Evolutionary conservation across 2,329 filamentous ascomycete species (phyloP).

Genomic region (Phyllosticta paracitricarpa): DNA sequence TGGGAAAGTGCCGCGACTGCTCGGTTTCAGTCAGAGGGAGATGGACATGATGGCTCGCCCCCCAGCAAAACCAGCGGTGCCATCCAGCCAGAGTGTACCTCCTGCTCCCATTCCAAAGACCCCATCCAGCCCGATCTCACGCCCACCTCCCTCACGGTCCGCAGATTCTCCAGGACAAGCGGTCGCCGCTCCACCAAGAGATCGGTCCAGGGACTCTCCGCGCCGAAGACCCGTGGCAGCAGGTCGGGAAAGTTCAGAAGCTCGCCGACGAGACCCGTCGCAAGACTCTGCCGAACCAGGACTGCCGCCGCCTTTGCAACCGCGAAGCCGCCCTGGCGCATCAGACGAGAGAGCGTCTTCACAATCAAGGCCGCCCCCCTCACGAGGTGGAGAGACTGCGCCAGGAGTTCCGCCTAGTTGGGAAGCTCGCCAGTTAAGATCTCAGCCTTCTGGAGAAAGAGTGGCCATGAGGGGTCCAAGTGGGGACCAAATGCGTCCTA

Average conservation of each 20-base stretch:
- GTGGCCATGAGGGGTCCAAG: constrained; percentile 25
- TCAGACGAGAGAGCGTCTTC: constrained; percentile 17
- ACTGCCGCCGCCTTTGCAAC: constrained; percentile 3
- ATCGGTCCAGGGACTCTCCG: not conserved
- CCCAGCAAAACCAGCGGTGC: constrained; percentile 7
- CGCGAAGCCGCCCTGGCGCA: constrained; percentile 18
- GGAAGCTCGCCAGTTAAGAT: constrained; percentile 8
- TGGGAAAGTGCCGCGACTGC: constrained; percentile 66
- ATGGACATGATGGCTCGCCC: constrained; percentile 61
- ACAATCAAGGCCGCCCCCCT: constrained; percentile 1
- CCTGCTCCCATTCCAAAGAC: constrained; percentile 12
- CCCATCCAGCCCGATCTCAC: not conserved
- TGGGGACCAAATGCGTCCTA: constrained; percentile 21
- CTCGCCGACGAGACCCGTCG: not conserved
- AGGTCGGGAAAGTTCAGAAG: not conserved
- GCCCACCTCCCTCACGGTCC: constrained; percentile 6
- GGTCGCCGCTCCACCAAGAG: not conserved
- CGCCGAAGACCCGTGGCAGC: not conserved
- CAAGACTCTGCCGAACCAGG: constrained; percentile 1
- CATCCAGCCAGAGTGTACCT: constrained; percentile 4
- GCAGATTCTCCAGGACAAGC: constrained; percentile 1
- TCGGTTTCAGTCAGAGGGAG: constrained; percentile 74
- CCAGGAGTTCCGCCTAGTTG: constrained; percentile 13
- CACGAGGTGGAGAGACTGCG: not conserved
- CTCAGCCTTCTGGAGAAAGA: constrained; percentile 17